Percentiles rank a stretch among this genome's conserved stretches.
These are phyloP conservation scores for Artemisia tridentata DNA, from an alignment of 129 eudicot genomes.

Conservation along the genomic window DNA sequence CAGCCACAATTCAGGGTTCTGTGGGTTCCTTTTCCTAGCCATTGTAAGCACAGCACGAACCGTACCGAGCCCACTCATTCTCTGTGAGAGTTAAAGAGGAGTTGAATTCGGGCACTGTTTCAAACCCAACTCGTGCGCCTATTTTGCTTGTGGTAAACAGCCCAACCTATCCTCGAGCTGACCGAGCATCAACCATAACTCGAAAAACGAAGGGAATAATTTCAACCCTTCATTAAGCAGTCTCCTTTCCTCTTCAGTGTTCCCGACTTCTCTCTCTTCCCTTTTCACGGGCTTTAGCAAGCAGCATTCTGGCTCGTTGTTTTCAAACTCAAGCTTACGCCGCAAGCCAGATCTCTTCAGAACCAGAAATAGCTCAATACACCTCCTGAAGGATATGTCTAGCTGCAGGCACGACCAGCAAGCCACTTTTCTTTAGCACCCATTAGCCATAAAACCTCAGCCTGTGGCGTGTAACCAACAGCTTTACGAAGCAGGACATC, in stretches of 20 bases:
- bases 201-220: constrained; percentile 69
- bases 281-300: constrained; percentile 86
- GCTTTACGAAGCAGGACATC: too few relatives aligned
- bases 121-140: constrained; percentile 58
- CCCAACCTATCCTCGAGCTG: constrained; percentile 79
- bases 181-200: constrained; percentile 92
- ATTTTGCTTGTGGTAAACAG: constrained; percentile 49
- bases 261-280: constrained; percentile 86
- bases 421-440: too few relatives aligned
- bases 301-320: constrained; percentile 81
- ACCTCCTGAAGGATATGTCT: constrained; percentile 86
- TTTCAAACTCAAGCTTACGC: constrained; percentile 92
- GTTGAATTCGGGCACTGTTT: constrained; percentile 66
- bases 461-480: constrained; percentile 80
- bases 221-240: constrained; percentile 77
- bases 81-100: constrained; percentile 90
- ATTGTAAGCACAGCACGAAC: constrained; percentile 83
- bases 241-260: constrained; percentile 64
- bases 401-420: constrained; percentile 86
- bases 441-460: constrained; percentile 91
- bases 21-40: constrained; percentile 81
- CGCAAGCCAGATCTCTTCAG: constrained; percentile 97
- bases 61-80: constrained; percentile 67
- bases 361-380: constrained; percentile 76
- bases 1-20: constrained; percentile 91